phyloP scores from a whole-genome alignment of 345 rosid species.

The Acer campestre region DNA sequence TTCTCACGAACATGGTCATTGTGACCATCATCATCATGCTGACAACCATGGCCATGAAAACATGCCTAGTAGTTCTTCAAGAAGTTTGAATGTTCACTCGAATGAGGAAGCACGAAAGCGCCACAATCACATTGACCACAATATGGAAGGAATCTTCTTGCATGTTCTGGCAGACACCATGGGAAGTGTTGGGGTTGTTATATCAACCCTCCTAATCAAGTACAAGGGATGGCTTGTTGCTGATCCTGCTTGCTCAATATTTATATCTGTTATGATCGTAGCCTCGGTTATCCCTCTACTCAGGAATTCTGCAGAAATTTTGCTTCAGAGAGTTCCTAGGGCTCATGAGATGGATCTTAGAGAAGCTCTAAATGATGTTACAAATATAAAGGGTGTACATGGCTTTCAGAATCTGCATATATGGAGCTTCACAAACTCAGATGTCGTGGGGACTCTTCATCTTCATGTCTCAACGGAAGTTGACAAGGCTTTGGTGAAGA shows the following conservation, averaged over 20 bases:
- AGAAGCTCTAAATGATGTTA: constrained; percentile 53
- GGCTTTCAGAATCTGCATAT: constrained; percentile 75
- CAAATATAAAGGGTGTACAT: constrained; percentile 56
- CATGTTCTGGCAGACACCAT: constrained; percentile 94
- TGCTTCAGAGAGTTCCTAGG: constrained; percentile 88
- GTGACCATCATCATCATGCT: background rate
- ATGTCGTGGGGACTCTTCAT: constrained; percentile 80
- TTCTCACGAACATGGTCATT: background rate
- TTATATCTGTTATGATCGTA: constrained; percentile 78
- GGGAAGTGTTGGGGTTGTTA: constrained; percentile 97
- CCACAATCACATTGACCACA: constrained; percentile 85
- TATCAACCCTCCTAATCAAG: constrained; percentile 90
- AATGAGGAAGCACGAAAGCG: constrained; percentile 25
- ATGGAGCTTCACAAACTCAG: constrained; percentile 89
- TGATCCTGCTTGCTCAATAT: constrained; percentile 96
- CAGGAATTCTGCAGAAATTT: constrained; percentile 85
- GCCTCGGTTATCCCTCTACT: constrained; percentile 92
- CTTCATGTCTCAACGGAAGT: constrained; percentile 67
- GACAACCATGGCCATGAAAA: constrained; percentile 3
- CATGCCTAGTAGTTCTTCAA: background rate
- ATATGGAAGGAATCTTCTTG: constrained; percentile 98
- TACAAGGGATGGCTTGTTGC: constrained; percentile 99
- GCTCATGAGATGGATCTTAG: constrained; percentile 62
- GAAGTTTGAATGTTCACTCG: constrained; percentile 13
- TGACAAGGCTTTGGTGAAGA: constrained; percentile 58